Evolutionary conservation across 2,329 filamentous ascomycete genomes (phyloP).

Genomic region (Sporothrix luriei): DNA sequence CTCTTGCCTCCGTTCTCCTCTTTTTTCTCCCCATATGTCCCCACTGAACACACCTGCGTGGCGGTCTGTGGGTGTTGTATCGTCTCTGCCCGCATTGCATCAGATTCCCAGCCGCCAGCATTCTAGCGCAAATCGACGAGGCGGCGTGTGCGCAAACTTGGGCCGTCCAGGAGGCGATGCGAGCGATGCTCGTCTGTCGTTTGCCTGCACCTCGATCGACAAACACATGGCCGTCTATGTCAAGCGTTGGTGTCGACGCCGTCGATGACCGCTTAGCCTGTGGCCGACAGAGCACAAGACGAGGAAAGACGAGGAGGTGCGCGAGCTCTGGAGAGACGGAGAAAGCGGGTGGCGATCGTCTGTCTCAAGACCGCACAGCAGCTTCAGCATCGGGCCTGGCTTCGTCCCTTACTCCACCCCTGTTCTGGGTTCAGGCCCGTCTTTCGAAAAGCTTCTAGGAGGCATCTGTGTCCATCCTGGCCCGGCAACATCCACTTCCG

Average conservation of each 20-base stretch:
- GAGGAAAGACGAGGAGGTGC: not conserved
- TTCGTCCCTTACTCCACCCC: not conserved
- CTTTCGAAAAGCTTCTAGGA: slow-evolving; percentile 17
- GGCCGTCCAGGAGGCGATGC: not conserved
- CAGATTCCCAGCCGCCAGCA: slow-evolving; percentile 5
- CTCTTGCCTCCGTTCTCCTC: not conserved
- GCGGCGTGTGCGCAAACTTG: slow-evolving; percentile 11
- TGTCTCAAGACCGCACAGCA: slow-evolving; percentile 8
- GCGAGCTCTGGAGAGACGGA: not conserved
- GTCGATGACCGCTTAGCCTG: slow-evolving; percentile 8
- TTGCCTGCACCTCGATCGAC: not conserved
- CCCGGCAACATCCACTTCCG: slow-evolving; percentile 5
- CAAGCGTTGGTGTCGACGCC: slow-evolving; percentile 4
- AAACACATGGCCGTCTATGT: not conserved
- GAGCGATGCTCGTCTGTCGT: not conserved
- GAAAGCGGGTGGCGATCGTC: not conserved
- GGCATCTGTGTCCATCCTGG: slow-evolving; percentile 1
- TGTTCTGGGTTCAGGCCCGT: not conserved
- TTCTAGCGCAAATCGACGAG: slow-evolving; percentile 12
- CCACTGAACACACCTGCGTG: not conserved
- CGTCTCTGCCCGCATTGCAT: slow-evolving; percentile 7
- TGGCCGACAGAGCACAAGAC: not conserved
- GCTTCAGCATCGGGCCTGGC: not conserved
- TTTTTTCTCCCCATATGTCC: not conserved
- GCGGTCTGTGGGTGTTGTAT: slow-evolving; percentile 28